phyloP scores from a whole-genome alignment of 768 basidiomycete species.

The Botryobasidium botryosum region DNA sequence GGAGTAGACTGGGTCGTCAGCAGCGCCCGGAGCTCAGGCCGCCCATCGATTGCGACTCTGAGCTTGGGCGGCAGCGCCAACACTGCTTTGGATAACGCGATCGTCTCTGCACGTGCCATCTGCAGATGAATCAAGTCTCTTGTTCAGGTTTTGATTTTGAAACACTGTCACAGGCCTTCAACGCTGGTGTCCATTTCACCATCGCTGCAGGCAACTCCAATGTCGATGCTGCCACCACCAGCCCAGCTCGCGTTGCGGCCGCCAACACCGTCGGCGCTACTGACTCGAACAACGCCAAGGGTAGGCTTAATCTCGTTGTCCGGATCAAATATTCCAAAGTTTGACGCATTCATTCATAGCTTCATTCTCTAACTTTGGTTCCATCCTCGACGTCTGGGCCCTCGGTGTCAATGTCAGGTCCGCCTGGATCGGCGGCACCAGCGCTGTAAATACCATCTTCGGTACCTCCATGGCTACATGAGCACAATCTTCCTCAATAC shows the following conservation, averaged over 20 bases:
- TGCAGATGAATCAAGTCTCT: too few relatives aligned
- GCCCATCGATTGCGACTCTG: constrained; percentile 23
- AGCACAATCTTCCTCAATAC: too few relatives aligned
- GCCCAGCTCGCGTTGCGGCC: constrained; percentile 10
- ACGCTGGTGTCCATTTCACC: constrained; percentile 9
- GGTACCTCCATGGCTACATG: constrained; percentile 7
- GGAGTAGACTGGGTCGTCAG: constrained; percentile 22
- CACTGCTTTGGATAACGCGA: constrained; percentile 21
- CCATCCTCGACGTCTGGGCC: too few relatives aligned
- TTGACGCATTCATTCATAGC: constrained; percentile 7
- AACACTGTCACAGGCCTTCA: constrained; percentile 3
- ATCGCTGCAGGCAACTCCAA: constrained; percentile 13
- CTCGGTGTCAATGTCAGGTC: constrained; percentile 7
- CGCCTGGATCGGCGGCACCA: constrained; percentile 4
- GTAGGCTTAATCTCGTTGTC: too few relatives aligned
- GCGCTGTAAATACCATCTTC: constrained; percentile 2
- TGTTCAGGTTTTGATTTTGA: too few relatives aligned
- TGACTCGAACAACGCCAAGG: constrained; percentile 6
- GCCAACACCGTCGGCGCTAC: constrained; percentile 13
- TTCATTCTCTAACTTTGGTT: too few relatives aligned
- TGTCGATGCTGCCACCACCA: constrained; percentile 8
- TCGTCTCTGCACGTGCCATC: constrained; percentile 12
- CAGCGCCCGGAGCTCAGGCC: constrained; percentile 13
- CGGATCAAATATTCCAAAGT: too few relatives aligned
- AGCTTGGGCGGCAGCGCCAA: constrained; percentile 21